Base-by-base conservation (phyloP, 345 rosid species). In the Eucalyptus regnans region DNA sequence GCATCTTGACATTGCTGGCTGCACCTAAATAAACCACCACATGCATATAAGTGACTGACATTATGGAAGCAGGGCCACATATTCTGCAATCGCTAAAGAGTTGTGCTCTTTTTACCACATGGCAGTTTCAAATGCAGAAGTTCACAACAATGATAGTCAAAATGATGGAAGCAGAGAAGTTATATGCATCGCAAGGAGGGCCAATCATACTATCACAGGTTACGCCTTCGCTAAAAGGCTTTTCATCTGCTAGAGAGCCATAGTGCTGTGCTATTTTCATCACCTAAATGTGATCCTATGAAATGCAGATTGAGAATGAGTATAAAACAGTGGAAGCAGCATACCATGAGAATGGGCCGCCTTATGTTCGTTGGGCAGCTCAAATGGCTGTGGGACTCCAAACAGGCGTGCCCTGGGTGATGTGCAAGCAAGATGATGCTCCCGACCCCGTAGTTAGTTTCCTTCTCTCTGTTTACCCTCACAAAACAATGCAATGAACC, bases 171-270 rank as follows among this genome's bases (percentile, higher is more conserved):
- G 88, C 94, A 4, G 94, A 96, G 64, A 92, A 90, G 50, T 88
- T 96, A 84, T 96, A 88, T 90, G 98, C 97, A 90, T 96, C 98
- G 4, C 98, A 97, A 90, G 98, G 98, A 89, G 98, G 99, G 17
- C 98, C 99, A 20, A 96, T 95, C 85, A 95, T 97, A 90, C 91
- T 96, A 83, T 96, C 98, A 27, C 98, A 97, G 98, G 97, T 95
- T 79, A 27, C 17, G 23, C 33, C 25, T 31, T 18, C 8, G 25
- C 48, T 37, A 76, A 37, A 71, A 76, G 3, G 13, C 83, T 76
- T 37, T 37, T 37, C 66, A 25, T 25, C 54, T 4, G n/a, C 56
- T 52, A 88, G 66, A 87, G 18, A n/a, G 50, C 23, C 12, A 27
- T 43, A 48, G 46, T 81, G 29, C 64, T 41, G 48, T 37, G 48